Conservation (phyloP, 768 basidiomycete genomes). For the Krasilnikovozyma curviuscula region DNA sequence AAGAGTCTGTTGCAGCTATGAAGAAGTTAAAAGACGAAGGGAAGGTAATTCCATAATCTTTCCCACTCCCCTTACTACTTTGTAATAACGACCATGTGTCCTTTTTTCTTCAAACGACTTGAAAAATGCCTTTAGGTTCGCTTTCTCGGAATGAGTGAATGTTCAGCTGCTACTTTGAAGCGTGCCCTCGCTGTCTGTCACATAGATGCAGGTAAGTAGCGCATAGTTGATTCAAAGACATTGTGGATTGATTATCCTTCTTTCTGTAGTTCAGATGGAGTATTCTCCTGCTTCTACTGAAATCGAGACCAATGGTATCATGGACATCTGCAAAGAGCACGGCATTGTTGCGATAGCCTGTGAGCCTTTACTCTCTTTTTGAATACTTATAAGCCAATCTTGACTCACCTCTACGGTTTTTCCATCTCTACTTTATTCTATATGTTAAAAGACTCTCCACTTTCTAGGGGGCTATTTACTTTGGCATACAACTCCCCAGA, state of each 20-base stretch:
- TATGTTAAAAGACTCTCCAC: background rate
- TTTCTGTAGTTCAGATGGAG: slow-evolving; percentile 31
- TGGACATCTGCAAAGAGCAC: slow-evolving; percentile 34
- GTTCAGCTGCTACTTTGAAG: slow-evolving; percentile 20
- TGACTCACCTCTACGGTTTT: no score
- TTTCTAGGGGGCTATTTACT: background rate
- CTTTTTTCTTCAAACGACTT: slow-evolving; percentile 6
- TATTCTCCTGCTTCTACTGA: slow-evolving; percentile 36
- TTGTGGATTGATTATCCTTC: background rate
- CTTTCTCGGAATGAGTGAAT: no score
- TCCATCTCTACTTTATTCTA: background rate
- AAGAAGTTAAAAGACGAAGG: slow-evolving; percentile 30
- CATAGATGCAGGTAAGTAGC: background rate
- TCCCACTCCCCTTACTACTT: no score
- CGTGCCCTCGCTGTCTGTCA: slow-evolving; percentile 7
- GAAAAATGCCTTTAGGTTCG: background rate
- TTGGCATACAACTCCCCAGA: background rate
- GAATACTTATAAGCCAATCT: no score
- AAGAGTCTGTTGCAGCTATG: slow-evolving; percentile 34
- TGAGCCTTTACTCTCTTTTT: no score
- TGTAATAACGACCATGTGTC: slow-evolving; percentile 18
- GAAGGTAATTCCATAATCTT: no score
- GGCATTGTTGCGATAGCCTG: no score
- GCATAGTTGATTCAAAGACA: background rate
- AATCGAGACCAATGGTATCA: slow-evolving; percentile 40